These are phyloP conservation scores for Podaxis sp. DNA, from an alignment of 768 basidiomycete genomes.

Conservation along the genomic window DNA sequence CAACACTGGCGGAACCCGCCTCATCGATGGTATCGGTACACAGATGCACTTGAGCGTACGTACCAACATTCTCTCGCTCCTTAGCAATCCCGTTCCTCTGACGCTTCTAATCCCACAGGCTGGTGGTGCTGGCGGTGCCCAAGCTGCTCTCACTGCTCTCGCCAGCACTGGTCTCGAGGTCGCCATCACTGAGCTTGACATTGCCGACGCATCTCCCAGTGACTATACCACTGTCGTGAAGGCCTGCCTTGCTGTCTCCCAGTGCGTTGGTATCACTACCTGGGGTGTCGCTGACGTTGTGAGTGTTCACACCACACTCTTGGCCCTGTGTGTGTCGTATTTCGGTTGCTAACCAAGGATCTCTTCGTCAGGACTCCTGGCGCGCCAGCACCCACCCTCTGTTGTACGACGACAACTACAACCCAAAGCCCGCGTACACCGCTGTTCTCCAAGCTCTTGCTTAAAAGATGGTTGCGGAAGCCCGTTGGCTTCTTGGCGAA, in stretches of 20 bases:
- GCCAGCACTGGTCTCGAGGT: constrained; percentile 41
- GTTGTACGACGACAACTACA: constrained; percentile 45
- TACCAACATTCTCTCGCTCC: background rate
- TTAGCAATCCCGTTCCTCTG: background rate
- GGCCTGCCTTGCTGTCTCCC: constrained; percentile 40
- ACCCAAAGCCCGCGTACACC: constrained; percentile 41
- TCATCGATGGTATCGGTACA: constrained; percentile 50
- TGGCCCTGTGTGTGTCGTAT: background rate
- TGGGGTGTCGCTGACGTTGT: constrained; percentile 50
- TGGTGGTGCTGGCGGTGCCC: constrained; percentile 37
- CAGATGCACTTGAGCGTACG: constrained; percentile 40
- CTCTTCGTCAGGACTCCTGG: constrained; percentile 41
- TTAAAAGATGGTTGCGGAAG: background rate
- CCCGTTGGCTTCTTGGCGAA: background rate
- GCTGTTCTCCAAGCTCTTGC: constrained; percentile 25
- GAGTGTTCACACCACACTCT: constrained; percentile 15
- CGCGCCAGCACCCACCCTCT: constrained; percentile 39
- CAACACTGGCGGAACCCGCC: constrained; percentile 32
- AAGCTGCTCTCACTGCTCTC: constrained; percentile 44
- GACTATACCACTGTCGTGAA: constrained; percentile 45
- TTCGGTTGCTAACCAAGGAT: background rate
- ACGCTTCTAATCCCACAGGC: constrained; percentile 18
- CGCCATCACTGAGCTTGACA: constrained; percentile 48
- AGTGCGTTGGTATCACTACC: constrained; percentile 46
- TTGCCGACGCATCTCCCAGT: constrained; percentile 32